These are phyloP conservation scores for Penstemon newberryi DNA, from an alignment of 257 asterid genomes.

Conservation along the genomic window DNA sequence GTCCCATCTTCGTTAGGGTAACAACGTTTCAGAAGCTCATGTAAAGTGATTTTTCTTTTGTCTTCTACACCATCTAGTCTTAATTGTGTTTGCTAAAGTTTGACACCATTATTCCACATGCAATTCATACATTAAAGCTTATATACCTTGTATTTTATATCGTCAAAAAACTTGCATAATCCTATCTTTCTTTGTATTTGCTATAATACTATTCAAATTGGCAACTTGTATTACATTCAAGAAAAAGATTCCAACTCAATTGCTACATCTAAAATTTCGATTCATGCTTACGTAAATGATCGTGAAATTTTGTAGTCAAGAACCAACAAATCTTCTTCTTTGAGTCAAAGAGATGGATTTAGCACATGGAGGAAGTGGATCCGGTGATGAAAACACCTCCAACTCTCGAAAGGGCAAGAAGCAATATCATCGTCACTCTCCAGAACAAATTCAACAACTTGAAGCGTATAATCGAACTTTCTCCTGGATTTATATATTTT, in stretches of 20 bases:
- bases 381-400: conserved; percentile 37
- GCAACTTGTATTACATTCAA: background rate
- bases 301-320: background rate
- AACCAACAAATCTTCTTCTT: background rate
- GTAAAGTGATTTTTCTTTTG: background rate
- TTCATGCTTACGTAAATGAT: background rate
- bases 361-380: conserved; percentile 28
- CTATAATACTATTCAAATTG: background rate
- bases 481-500: background rate
- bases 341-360: conserved; percentile 27
- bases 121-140: background rate
- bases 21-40: background rate
- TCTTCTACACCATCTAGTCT: background rate
- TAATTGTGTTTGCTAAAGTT: conserved; percentile 23
- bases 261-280: background rate
- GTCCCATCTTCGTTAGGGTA: conserved; percentile 20
- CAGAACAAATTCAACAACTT: conserved; percentile 43
- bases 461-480: conserved; percentile 35
- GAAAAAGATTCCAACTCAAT: background rate
- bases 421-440: conserved; percentile 41
- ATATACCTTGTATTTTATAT: no score
- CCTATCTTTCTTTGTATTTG: background rate
- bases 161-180: background rate
- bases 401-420: conserved; percentile 29
- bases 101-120: conserved; percentile 15